Conservation (phyloP, 225 moss, liverwort and hornwort species). For the Physcomitrium patens region DNA sequence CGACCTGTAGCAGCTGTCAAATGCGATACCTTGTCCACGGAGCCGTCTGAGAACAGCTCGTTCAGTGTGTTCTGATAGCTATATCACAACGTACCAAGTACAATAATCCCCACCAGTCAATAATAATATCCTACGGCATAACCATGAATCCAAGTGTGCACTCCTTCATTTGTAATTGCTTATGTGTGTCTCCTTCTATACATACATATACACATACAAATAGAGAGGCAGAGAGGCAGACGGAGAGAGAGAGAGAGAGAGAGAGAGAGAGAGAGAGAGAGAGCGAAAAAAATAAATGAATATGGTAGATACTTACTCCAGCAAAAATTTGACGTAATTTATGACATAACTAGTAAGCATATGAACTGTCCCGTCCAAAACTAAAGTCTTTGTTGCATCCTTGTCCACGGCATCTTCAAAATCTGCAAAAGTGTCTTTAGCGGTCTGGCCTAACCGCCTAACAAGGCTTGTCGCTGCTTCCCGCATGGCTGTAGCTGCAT, state of each 20-base stretch:
- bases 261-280: not conserved
- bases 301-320: constrained; percentile 60
- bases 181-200: no score
- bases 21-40: constrained; percentile 54
- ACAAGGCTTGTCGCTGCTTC: constrained; percentile 65
- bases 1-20: constrained; percentile 67
- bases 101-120: no score
- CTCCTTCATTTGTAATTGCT: no score
- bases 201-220: no score
- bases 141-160: no score
- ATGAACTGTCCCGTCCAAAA: constrained; percentile 85
- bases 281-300: not conserved
- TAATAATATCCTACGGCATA: no score
- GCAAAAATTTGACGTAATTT: constrained; percentile 84
- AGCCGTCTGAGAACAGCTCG: constrained; percentile 74
- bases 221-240: no score
- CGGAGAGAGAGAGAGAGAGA: no score
- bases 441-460: constrained; percentile 72
- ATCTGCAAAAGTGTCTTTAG: constrained; percentile 80
- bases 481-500: constrained; percentile 60
- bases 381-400: constrained; percentile 76
- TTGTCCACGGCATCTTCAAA: constrained; percentile 95
- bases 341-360: constrained; percentile 90
- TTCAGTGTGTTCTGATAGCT: constrained; percentile 88
- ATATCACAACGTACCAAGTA: constrained; percentile 20